These are phyloP conservation scores for Phlegmacium glaucopus DNA, from an alignment of 768 basidiomycete species.

Conservation along the genomic window DNA sequence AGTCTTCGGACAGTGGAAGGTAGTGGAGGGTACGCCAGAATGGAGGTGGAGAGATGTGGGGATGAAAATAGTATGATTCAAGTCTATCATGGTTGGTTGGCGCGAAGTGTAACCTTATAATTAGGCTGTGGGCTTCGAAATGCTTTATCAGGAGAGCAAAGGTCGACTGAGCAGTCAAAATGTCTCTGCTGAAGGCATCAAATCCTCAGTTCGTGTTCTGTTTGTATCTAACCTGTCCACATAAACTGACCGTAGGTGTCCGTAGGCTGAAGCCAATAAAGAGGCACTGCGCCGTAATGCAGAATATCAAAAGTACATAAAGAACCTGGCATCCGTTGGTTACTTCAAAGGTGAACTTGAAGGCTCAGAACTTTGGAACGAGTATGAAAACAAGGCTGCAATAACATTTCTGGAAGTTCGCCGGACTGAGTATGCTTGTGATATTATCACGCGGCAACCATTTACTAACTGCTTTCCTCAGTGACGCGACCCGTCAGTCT, in stretches of 20 bases:
- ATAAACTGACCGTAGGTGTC: neutral
- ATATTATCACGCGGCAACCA: neutral
- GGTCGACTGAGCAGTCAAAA: conserved; percentile 41
- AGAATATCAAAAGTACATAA: conserved; percentile 70
- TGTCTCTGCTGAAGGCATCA: conserved; percentile 30
- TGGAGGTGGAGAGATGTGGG: conserved; percentile 84
- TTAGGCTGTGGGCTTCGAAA: conserved; percentile 95
- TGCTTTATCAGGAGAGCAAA: conserved; percentile 87
- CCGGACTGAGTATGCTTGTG: conserved; percentile 59
- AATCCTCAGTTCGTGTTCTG: conserved; percentile 44
- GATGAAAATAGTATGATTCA: conserved; percentile 78
- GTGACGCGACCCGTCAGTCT: conserved; percentile 61
- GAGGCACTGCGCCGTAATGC: conserved; percentile 64
- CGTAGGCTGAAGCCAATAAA: conserved; percentile 60
- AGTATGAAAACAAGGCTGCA: conserved; percentile 68
- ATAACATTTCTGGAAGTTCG: conserved; percentile 60
- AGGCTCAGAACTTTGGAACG: conserved; percentile 75
- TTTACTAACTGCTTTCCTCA: conserved; percentile 18
- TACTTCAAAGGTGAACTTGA: conserved; percentile 81
- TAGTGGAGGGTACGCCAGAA: conserved; percentile 58
- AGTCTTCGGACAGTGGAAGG: conserved; percentile 74
- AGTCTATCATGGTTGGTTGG: neutral
- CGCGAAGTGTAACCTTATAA: conserved; percentile 5
- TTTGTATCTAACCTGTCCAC: neutral
- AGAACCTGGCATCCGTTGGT: conserved; percentile 55